A percentile compares a stretch with the other conserved stretches of the same genome.
Conservation (phyloP, 176 grass and related monocot species). For the Ensete glaucum region DNA sequence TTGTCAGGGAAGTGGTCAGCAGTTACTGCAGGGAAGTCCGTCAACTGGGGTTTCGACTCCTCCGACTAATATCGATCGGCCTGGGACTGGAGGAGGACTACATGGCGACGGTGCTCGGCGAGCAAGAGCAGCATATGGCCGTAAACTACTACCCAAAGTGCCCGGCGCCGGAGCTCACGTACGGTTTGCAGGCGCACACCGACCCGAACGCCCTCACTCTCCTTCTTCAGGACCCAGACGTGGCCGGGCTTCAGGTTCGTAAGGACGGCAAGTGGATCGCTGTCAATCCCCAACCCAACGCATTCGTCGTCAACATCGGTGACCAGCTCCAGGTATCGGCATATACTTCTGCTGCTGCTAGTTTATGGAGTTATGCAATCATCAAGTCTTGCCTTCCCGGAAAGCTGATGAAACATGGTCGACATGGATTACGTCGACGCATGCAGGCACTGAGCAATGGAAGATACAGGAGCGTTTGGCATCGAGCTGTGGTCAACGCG, state of each 20-base stretch:
- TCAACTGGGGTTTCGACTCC: conserved; percentile 42
- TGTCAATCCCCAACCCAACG: conserved; percentile 44
- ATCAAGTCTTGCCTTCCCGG: background rate
- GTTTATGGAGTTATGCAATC: background rate
- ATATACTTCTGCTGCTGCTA: background rate
- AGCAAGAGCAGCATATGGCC: conserved; percentile 82
- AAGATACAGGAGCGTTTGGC: conserved; percentile 66
- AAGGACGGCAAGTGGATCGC: conserved; percentile 49
- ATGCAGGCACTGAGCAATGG: conserved; percentile 70
- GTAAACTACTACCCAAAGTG: conserved; percentile 91
- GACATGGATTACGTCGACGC: no score
- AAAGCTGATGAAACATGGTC: background rate
- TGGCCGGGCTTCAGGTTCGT: conserved; percentile 64
- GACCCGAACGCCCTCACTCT: conserved; percentile 83
- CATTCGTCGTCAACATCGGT: conserved; percentile 78
- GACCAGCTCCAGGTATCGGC: conserved; percentile 55
- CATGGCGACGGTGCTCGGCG: conserved; percentile 71
- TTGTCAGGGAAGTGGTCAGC: conserved; percentile 44
- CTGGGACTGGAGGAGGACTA: conserved; percentile 49
- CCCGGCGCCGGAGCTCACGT: conserved; percentile 85
- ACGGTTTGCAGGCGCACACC: conserved; percentile 71
- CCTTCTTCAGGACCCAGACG: conserved; percentile 68
- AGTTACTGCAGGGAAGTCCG: conserved; percentile 55
- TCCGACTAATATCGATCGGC: conserved; percentile 68
- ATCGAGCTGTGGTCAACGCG: conserved; percentile 67